phyloP scores from a whole-genome alignment of 2,329 filamentous ascomycete genomes.

The Aaosphaeria arxii region DNA sequence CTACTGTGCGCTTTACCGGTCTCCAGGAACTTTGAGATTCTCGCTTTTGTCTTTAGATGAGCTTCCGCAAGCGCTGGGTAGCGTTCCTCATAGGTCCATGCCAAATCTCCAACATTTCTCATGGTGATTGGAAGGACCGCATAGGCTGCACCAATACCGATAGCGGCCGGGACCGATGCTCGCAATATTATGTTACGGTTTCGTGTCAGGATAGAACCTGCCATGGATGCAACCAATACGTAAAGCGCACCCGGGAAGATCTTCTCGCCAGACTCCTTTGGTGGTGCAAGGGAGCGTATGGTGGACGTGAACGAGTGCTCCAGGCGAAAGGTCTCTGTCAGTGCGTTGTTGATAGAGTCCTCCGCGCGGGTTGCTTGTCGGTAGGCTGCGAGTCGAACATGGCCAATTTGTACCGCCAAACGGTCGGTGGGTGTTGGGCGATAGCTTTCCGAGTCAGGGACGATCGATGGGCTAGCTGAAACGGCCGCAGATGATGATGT shows the following conservation, averaged over 20 bases:
- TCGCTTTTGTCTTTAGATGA: slow-evolving; percentile 69
- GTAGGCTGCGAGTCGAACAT: slow-evolving; percentile 77
- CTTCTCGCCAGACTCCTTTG: slow-evolving; percentile 80
- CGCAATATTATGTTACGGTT: slow-evolving; percentile 85
- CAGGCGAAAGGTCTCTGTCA: slow-evolving; percentile 77
- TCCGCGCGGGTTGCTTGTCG: slow-evolving; percentile 70
- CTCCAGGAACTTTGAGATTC: slow-evolving; percentile 65
- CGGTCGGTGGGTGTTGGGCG: slow-evolving; percentile 82
- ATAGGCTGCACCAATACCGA: slow-evolving; percentile 82
- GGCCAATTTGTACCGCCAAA: slow-evolving; percentile 77
- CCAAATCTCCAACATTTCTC: slow-evolving; percentile 78
- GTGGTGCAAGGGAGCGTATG: slow-evolving; percentile 80
- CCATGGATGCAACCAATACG: slow-evolving; percentile 91
- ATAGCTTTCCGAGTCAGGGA: slow-evolving; percentile 19
- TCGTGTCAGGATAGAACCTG: slow-evolving; percentile 83
- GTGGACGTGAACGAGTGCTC: slow-evolving; percentile 90
- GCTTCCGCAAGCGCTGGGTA: slow-evolving; percentile 80
- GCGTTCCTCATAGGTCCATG: slow-evolving; percentile 90
- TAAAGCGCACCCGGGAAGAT: slow-evolving; percentile 89
- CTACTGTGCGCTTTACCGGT: slow-evolving; percentile 73
- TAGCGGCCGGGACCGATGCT: slow-evolving; percentile 69
- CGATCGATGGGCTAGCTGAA: slow-evolving; percentile 23
- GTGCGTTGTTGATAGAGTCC: slow-evolving; percentile 75
- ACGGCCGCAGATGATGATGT: slow-evolving; percentile 30
- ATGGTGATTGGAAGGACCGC: slow-evolving; percentile 84